These are phyloP conservation scores for Onygenales sp. DNA, from an alignment of 2,329 filamentous ascomycete species.

Conservation along the genomic window DNA sequence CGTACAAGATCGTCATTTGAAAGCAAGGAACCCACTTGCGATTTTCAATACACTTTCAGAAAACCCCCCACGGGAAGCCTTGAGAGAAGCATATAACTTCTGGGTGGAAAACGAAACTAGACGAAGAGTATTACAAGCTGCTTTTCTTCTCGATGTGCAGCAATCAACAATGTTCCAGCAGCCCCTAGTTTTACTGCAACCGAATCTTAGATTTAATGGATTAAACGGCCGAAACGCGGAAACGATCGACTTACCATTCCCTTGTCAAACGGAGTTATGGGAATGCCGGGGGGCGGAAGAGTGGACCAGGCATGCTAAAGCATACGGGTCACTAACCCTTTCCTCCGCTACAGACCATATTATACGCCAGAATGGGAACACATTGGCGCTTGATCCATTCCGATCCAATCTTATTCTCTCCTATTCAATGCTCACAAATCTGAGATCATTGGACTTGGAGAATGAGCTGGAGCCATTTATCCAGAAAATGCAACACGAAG, in stretches of 20 bases:
- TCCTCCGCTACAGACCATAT: constrained; percentile 8
- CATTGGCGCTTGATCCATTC: constrained; percentile 14
- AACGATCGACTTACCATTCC: constrained; percentile 19
- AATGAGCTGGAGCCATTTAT: constrained; percentile 8
- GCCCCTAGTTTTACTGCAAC: constrained; percentile 19
- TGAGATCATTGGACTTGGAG: constrained; percentile 6
- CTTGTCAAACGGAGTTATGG: constrained; percentile 24
- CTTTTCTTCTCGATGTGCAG: constrained; percentile 24
- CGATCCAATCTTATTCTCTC: constrained; percentile 16
- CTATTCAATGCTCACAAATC: constrained; percentile 11
- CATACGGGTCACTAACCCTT: constrained; percentile 10
- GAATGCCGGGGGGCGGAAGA: constrained; percentile 18
- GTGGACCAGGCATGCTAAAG: constrained; percentile 18
- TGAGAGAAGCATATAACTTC: constrained; percentile 22
- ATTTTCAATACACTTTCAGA: constrained; percentile 19
- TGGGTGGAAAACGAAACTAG: constrained; percentile 27
- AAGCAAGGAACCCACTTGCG: constrained; percentile 21
- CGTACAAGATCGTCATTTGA: constrained; percentile 19
- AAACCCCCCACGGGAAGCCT: constrained; percentile 15
- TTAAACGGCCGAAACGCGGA: constrained; percentile 7
- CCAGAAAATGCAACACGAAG: constrained; percentile 4
- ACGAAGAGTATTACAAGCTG: constrained; percentile 24
- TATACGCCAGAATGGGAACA: constrained; percentile 4
- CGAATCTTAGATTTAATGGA: constrained; percentile 6
- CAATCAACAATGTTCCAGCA: constrained; percentile 24